Percentiles rank a stretch among this genome's conserved stretches.
These are phyloP conservation scores for Verticillium dahliae DNA, from an alignment of 2,329 filamentous ascomycete species.

Conservation along the genomic window DNA sequence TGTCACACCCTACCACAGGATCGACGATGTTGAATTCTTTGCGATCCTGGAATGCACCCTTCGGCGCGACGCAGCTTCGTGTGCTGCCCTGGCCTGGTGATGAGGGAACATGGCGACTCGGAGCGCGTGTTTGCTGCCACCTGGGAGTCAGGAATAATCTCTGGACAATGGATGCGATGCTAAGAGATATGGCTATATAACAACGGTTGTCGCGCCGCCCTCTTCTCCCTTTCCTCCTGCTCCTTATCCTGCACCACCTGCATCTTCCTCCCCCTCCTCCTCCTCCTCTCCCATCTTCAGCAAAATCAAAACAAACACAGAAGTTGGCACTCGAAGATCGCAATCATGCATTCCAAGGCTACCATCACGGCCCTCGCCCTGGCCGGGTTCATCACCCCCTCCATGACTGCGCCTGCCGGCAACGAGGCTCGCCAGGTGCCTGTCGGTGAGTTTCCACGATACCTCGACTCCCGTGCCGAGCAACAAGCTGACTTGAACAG, in stretches of 20 bases:
- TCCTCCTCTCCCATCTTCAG: background rate
- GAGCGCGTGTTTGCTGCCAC: background rate
- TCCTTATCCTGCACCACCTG: background rate
- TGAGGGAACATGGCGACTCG: background rate
- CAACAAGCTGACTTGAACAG: background rate
- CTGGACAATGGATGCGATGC: background rate
- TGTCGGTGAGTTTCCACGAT: background rate
- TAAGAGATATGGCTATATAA: background rate
- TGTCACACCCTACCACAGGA: background rate
- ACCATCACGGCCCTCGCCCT: background rate
- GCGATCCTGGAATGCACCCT: background rate
- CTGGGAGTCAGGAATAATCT: background rate
- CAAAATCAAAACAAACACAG: too few species aligned
- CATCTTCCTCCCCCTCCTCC: background rate
- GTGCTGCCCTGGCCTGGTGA: background rate
- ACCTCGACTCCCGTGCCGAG: background rate
- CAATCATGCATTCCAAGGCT: background rate
- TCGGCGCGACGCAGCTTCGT: background rate
- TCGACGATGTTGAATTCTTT: background rate
- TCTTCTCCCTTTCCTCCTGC: background rate
- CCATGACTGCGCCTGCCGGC: background rate
- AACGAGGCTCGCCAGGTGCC: background rate
- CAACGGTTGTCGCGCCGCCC: background rate
- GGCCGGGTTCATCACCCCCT: background rate
- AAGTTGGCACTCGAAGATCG: background rate